Evolutionary conservation across 1,139 yeast species (phyloP), one percentile per base, ranked within the genome.

Genomic region (Zygoascus meyerae): DNA sequence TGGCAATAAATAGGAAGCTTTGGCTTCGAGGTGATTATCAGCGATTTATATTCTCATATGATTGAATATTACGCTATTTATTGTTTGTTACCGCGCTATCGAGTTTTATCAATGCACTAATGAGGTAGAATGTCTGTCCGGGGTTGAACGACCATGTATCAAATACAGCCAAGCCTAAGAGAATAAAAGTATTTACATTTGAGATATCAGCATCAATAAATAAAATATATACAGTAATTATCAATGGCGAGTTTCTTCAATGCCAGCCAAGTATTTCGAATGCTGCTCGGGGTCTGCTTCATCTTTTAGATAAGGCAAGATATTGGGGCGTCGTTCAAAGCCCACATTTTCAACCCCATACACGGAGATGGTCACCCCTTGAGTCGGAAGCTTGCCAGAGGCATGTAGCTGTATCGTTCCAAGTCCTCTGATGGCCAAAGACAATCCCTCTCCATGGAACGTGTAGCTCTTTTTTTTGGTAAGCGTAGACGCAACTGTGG

Each of bases 341-440:
- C 56, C 54, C 2, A 77, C 65, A 1, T 78, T 81, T 17, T 65
- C 58, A 1, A 81, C 76, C 0, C 73, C 73, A 69, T 74, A 75
- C 1, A 79, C 68, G 50, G 71, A 53, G 8, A 63, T 73, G 40
- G 62, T 64, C 15, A 69, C 64, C 3, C 74, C 72, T 6, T 60
- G 64, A 28, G 53, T 65, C 2, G 65, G 62, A 44, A 72, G 67
- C n/a, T 55, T 59, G 1, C 95, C 92, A 0, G 84, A 79, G 1
- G 87, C 81, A 18, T 74, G 75, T 33, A 86, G 61, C 46, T 81
- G 79, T 1, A 86, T 55, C 53, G 76, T 79, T 0, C 95, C 95
- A 12, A 83, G 60, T 46, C 83, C 83, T 43, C 81, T 78, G 11
- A 87, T 58, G 0, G 86, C 86, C 26, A 86, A 58, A 55, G 85